Conservation (phyloP, 2,329 filamentous ascomycete species). For the Myriosclerotinia duriaeana region DNA sequence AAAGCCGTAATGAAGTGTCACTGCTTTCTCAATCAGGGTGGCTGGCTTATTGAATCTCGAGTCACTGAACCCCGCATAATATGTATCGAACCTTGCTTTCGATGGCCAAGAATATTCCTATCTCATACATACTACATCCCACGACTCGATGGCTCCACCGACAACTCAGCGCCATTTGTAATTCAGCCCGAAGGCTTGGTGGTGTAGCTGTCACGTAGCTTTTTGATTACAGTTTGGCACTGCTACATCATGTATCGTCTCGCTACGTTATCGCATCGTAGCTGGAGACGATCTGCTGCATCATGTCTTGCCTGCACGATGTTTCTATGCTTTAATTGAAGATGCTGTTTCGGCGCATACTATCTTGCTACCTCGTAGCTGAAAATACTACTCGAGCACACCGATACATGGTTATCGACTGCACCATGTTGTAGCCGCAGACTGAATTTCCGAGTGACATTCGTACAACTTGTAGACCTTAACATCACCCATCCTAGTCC, state of each 20-base stretch:
- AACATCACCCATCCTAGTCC: too few relatives aligned
- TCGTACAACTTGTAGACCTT: not conserved
- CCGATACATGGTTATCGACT: too few relatives aligned
- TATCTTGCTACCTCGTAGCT: too few relatives aligned
- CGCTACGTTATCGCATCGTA: too few relatives aligned
- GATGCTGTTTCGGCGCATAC: too few relatives aligned
- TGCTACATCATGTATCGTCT: not conserved
- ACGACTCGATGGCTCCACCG: not conserved
- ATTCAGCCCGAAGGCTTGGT: too few relatives aligned
- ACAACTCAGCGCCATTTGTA: not conserved
- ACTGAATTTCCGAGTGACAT: too few relatives aligned
- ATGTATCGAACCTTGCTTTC: not conserved
- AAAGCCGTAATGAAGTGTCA: constrained; percentile 12
- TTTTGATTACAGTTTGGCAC: not conserved
- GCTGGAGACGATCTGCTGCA: too few relatives aligned
- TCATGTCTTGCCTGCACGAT: too few relatives aligned
- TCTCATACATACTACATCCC: not conserved
- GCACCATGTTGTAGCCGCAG: not conserved
- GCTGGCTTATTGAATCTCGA: not conserved
- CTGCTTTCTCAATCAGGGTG: not conserved
- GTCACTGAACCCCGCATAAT: not conserved
- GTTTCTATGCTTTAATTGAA: too few relatives aligned
- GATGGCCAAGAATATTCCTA: not conserved
- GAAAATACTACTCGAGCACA: not conserved
- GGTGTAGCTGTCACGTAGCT: not conserved